Conservation (phyloP, 371 early-diverging fungal genomes). For the Saksenaea vasiformis region DNA sequence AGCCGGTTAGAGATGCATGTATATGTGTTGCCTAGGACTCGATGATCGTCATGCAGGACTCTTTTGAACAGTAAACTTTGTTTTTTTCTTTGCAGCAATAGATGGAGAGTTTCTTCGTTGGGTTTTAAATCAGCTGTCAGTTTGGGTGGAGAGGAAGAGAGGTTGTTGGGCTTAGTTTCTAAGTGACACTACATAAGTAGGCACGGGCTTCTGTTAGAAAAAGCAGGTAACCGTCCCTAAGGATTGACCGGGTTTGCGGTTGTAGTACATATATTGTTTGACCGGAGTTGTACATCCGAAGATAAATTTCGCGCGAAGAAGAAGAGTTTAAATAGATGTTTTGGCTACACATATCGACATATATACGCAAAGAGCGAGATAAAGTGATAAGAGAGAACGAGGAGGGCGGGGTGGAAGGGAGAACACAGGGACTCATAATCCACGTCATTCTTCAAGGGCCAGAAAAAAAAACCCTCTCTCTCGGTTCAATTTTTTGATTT, state of each 20-base stretch:
- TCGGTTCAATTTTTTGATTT: constrained; percentile 2
- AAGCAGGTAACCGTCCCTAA: background rate
- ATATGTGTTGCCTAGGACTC: no score
- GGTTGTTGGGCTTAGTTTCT: background rate
- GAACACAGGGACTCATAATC: background rate
- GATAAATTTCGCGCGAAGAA: background rate
- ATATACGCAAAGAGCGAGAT: background rate
- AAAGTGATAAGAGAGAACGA: background rate
- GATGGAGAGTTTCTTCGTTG: background rate
- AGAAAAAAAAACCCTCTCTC: no score
- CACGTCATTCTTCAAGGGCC: constrained; percentile 4
- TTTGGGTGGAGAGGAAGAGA: background rate
- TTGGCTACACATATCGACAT: background rate
- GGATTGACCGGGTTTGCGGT: background rate
- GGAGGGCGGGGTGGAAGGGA: background rate
- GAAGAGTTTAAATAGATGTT: background rate
- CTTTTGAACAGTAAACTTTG: no score
- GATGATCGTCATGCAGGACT: no score
- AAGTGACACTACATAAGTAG: background rate
- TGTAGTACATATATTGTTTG: background rate
- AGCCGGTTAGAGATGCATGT: no score
- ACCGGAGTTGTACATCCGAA: background rate
- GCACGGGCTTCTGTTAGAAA: constrained; percentile 4
- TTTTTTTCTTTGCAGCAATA: no score
- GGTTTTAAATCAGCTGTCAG: background rate